phyloP scores from a whole-genome alignment of 495 filamentous ascomycete species.

The Achaetomiella virescens region DNA sequence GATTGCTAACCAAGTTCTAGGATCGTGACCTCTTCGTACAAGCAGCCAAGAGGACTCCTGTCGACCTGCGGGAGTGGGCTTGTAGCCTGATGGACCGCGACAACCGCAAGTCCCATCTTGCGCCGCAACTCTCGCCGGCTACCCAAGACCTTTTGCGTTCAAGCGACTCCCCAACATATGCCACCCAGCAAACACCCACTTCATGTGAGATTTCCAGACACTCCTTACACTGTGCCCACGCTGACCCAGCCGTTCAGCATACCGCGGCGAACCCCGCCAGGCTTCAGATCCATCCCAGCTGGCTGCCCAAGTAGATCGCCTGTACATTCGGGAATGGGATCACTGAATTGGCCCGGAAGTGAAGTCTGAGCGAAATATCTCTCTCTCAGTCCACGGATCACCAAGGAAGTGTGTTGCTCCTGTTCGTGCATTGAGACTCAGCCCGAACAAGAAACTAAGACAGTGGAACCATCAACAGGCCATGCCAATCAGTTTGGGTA shows the following conservation, averaged over 20 bases:
- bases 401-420: too few relatives aligned
- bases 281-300: constrained; percentile 35
- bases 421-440: too few relatives aligned
- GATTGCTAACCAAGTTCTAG: constrained; percentile 39
- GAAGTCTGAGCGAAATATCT: background rate
- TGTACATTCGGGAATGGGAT: constrained; percentile 47
- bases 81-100: constrained; percentile 83
- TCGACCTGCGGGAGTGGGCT: constrained; percentile 85
- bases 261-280: constrained; percentile 39
- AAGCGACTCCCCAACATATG: constrained; percentile 43
- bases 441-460: too few relatives aligned
- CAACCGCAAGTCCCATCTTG: constrained; percentile 87
- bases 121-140: constrained; percentile 55
- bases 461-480: too few relatives aligned
- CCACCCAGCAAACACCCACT: constrained; percentile 46
- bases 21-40: constrained; percentile 89
- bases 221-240: constrained; percentile 38
- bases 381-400: background rate
- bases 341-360: constrained; percentile 40
- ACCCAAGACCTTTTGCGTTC: constrained; percentile 53
- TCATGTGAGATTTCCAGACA: constrained; percentile 62
- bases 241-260: constrained; percentile 35
- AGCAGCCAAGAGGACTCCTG: constrained; percentile 88
- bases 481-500: too few relatives aligned
- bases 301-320: constrained; percentile 39